A percentile compares a stretch with the other conserved stretches of the same genome.
These are phyloP conservation scores for Globisporangium canariense DNA, from an alignment of 352 stramenopile genomes.

Conservation along the genomic window DNA sequence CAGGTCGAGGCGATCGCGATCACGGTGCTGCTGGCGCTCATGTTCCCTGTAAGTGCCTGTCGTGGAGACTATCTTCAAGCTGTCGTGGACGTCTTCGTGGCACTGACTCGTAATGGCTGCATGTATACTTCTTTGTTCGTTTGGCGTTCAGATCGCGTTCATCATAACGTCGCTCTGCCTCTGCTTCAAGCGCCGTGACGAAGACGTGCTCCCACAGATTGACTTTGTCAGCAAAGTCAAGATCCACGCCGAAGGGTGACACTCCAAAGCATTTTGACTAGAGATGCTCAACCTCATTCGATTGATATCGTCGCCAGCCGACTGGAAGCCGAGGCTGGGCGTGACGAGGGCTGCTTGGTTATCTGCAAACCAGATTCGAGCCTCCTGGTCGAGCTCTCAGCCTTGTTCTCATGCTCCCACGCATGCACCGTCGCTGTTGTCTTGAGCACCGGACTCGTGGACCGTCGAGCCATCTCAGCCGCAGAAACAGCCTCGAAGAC, in stretches of 20 bases:
- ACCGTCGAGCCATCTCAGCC: background rate
- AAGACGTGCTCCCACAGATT: slow-evolving; percentile 60
- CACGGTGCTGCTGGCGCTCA: slow-evolving; percentile 30
- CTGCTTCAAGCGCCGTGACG: slow-evolving; percentile 68
- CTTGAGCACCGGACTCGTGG: background rate
- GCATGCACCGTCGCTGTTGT: background rate
- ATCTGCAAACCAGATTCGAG: background rate
- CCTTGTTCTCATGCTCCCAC: slow-evolving; percentile 2
- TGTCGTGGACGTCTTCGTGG: background rate
- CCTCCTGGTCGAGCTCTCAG: background rate
- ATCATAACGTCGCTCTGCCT: slow-evolving; percentile 51
- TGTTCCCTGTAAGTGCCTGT: slow-evolving; percentile 38
- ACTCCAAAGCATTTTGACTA: background rate
- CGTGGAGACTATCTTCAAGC: no score
- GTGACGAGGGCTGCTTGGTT: background rate
- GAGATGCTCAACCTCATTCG: background rate
- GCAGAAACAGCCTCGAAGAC: background rate
- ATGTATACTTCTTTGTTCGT: background rate
- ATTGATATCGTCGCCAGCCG: background rate
- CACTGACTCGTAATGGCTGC: background rate
- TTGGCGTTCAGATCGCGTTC: slow-evolving; percentile 36
- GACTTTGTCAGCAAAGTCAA: slow-evolving; percentile 55
- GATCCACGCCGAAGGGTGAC: slow-evolving; percentile 35
- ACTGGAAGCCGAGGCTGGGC: background rate
- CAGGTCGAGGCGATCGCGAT: slow-evolving; percentile 46